Evolutionary conservation across 139 green algal species (phyloP), one percentile per base, ranked within the genome.

Genomic region (Axilococcus clingmanii): DNA sequence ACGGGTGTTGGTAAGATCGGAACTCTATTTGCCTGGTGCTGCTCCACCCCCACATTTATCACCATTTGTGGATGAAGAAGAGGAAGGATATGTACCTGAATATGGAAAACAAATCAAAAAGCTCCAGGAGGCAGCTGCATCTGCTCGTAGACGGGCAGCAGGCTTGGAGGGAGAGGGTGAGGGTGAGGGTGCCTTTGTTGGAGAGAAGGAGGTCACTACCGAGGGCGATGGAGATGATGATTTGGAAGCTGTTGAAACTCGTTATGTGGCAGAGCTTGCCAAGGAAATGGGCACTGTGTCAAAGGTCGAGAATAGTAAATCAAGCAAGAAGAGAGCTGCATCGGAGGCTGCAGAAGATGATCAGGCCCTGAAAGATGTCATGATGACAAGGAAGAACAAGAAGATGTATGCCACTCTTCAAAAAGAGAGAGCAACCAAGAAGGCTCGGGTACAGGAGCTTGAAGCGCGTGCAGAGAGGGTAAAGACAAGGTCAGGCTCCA

Each of bases 51-150:
- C 93, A 2, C 93, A 99, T 74, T 77, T 99, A 35, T 96, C 87
- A 7, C 93, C 93, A 8, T 99, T 99, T 80, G 85, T 93, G n/a
- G 63, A 76, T 12, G 63, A 84, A 23, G 84, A 95, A 36, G 86
- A 83, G 24, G 91, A 95, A 30, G 91, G 82, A 17, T 97, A 99
- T 59, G 77, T 85, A 35, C 93, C 93, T 1, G 93, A 97, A 45
- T 98, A 94, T 48, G 80, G 79, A 7, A 50, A 73, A 11, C 63
- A 67, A 23, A 60, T 98, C 24, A 68, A 72, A 47, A 63, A 63
- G 52, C 74, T 98, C 52, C 83, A 93, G 79, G 83, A 85, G 19
- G 77, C 77, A 12, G 83, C 85, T 3, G 60, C 65, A 20, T 54
- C 68, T 15, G 78, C 75, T 5, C 71, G 80, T 9, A 38, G 54